Evolutionary conservation across 2,329 filamentous ascomycete genomes (phyloP), one percentile per base, ranked within the genome.

Genomic region (Teratosphaeria viscida): DNA sequence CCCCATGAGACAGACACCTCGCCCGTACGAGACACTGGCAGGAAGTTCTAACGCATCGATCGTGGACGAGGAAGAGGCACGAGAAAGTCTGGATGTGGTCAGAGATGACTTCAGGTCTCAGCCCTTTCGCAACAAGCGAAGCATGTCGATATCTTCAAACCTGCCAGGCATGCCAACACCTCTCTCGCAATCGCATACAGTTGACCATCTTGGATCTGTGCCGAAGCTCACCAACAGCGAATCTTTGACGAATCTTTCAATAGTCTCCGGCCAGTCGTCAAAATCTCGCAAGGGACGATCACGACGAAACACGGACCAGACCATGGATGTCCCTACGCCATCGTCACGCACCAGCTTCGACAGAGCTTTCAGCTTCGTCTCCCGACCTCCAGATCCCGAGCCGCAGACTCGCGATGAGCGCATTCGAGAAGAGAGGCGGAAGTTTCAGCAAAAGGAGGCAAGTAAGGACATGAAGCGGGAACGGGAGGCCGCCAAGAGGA

Each of bases 361-460:
- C 67, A 81, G 79, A 62, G 76, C 80, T 26, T 79, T 83, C 63
- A 77, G 78, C 55, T 75, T 79, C 64, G 71, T 81, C 66, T 66
- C 69, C 26, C 73, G 70, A 16, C 59, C 72, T 43, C 71, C 76
- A 4, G 80, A 79, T 59, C 76, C 61, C 75, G 82, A 84, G 64
- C 76, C 81, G 7, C 75, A 78, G 34, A 78, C 79, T 5, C 78
- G 81, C 47, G 81, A 81, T 52, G 81, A 82, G 19, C 78, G 78
- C 3, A 81, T 85, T 10, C 78, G 80, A 58, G 81, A 79, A 53
- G 79, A 81, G 5, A 77, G 83, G 6, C 74, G 78, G 56, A 82
- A 82, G 35, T 85, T 84, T 67, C 76, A 81, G 60, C 81, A 84
- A 63, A 82, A 82, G 64, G 81, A 85, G 70, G 80, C 79, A 3